These are phyloP conservation scores for Cytospora mali DNA, from an alignment of 2,329 filamentous ascomycete species.

Conservation along the genomic window DNA sequence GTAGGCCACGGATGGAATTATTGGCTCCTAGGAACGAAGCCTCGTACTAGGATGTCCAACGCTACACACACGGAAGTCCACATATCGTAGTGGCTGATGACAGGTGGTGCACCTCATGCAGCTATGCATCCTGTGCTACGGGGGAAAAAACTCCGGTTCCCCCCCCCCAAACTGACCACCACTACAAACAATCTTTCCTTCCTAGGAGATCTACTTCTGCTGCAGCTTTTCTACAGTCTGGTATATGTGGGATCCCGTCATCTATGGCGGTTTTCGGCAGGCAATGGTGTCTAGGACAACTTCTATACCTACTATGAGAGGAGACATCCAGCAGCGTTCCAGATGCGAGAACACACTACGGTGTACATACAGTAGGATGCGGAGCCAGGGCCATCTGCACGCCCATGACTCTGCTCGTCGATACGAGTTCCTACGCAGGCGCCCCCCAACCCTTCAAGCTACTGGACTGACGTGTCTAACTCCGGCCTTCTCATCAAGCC, in stretches of 20 bases:
- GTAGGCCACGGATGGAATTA: neutral
- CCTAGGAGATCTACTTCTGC: neutral
- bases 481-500: neutral
- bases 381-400: neutral
- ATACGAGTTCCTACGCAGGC: neutral
- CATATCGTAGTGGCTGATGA: constrained; percentile 20
- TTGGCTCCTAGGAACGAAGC: constrained; percentile 17
- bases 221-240: constrained; percentile 3
- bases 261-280: neutral
- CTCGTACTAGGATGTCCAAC: constrained; percentile 8
- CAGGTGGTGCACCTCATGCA: constrained; percentile 16
- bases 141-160: constrained; percentile 13
- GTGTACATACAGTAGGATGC: neutral
- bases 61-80: constrained; percentile 12
- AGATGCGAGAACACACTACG: neutral
- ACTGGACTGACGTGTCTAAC: neutral
- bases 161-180: constrained; percentile 10
- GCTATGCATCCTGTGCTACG: constrained; percentile 11
- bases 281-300: neutral
- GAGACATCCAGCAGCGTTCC: neutral
- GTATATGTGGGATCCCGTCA: no score
- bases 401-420: neutral
- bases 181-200: neutral
- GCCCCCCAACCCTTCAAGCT: neutral
- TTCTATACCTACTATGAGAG: neutral